Evolutionary conservation across 305 asterid species (phyloP).

Genomic region (Fraxinus dipetala): DNA sequence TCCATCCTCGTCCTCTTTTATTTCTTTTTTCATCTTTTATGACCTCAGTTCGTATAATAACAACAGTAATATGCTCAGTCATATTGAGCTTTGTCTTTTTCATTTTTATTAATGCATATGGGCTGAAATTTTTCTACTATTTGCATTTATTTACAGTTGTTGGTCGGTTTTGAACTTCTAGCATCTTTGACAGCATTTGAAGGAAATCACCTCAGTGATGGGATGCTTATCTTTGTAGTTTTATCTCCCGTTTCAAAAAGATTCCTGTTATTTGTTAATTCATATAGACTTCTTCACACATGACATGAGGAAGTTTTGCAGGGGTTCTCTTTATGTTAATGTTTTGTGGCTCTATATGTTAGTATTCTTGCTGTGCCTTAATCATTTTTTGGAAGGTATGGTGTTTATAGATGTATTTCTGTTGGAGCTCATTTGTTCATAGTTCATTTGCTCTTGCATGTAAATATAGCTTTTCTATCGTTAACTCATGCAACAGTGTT

Average conservation of each 20-base stretch:
- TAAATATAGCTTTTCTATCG: slow-evolving; percentile 9
- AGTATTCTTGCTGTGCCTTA: slow-evolving; percentile 11
- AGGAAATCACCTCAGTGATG: not conserved
- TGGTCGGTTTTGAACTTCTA: not conserved
- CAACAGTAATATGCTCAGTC: not conserved
- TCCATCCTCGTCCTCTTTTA: not conserved
- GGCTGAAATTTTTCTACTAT: not conserved
- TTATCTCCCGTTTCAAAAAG: not conserved
- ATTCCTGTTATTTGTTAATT: not conserved
- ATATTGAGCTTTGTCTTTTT: not conserved
- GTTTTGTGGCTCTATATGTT: slow-evolving; percentile 24
- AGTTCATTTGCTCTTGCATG: slow-evolving; percentile 9
- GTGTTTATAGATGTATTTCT: slow-evolving; percentile 7
- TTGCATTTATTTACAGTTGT: slow-evolving; percentile 6
- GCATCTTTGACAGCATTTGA: not conserved
- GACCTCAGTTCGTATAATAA: not conserved
- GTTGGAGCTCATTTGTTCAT: not conserved
- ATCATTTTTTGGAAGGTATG: slow-evolving; percentile 36
- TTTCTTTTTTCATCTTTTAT: not conserved
- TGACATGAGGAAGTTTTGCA: slow-evolving; percentile 30
- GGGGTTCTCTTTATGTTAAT: slow-evolving; percentile 25
- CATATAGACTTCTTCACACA: not conserved
- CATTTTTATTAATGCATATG: not conserved
- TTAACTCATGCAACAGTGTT: slow-evolving; percentile 23
- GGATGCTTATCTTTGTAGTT: not conserved